Evolutionary conservation across 148 eudicot species (phyloP), one percentile per base, ranked within the genome.

Genomic region (Dianthus caryophyllus): DNA sequence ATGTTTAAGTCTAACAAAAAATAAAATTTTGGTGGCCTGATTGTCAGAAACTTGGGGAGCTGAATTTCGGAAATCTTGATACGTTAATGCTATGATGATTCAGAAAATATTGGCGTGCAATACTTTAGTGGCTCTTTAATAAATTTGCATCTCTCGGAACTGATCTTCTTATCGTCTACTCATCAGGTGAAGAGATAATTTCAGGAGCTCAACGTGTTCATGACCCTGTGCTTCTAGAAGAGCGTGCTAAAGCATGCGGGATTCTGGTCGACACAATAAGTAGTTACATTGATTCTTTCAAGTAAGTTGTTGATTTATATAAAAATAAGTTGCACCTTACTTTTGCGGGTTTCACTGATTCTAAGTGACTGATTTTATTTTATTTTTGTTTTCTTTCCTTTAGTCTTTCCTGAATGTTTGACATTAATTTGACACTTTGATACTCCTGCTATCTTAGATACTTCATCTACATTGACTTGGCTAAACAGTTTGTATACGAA

Each of bases 201-300:
- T 93, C 98, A n/a, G 98, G 98, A 81, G 98, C 98, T 64, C 98
- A 89, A 66, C 96, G 98, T 86, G 77, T 89, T 49, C 98, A 93
- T 65, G 75, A 84, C 55, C 84, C 98, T 24, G 90, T 79, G 17
- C 73, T 84, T 31, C 63, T 93, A 76, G 44, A 74, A 41, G 44
- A 78, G 60, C 94, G 91, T 36, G 98, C 96, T 44, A 75, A 77
- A 77, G 79, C 75, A 24, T 81, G 83, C 51, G 91, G 91, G 33
- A 87, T 92, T 59, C 91, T 85, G 36, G 84, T 87, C 61, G 76
- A 80, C 27, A 74, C 96, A 25, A 85, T 92, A 70, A 76, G 88
- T 15, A 74, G 84, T 18, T 92, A 92, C 58, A 77, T 89, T 26
- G 98, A 92, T 66, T 84, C 96, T 30, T 89, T 92, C 73, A 78